Percentiles rank a stretch among this genome's conserved stretches.
Evolutionary conservation across 1,284 basidiomycete species (phyloP).

Genomic region (Fomitopsis schrenkii): DNA sequence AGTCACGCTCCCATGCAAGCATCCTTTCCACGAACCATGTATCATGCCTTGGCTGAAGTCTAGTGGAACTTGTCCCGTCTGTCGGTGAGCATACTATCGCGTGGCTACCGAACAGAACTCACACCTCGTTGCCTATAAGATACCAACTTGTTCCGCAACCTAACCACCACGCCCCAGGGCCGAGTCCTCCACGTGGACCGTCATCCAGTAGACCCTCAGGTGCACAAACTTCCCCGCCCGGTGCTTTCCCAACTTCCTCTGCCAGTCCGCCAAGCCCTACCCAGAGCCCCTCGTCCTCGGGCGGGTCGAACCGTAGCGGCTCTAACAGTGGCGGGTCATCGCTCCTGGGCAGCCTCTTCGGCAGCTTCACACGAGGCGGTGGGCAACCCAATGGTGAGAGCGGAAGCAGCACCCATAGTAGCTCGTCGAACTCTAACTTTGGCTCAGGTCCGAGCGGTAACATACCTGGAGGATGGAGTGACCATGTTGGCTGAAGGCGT

Average conservation of each 20-base stretch:
- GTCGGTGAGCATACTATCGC: conserved; percentile 46
- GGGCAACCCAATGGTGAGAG: background rate
- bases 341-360: conserved; percentile 16
- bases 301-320: background rate
- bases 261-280: background rate
- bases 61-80: conserved; percentile 83
- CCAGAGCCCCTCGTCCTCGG: background rate
- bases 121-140: conserved; percentile 25
- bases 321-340: background rate
- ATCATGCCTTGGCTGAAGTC: conserved; percentile 81
- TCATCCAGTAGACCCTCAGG: background rate
- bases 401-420: background rate
- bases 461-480: conserved; percentile 18
- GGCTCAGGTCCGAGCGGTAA: background rate
- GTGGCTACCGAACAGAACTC: background rate
- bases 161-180: conserved; percentile 20
- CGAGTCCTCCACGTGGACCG: conserved; percentile 11
- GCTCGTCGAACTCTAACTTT: background rate
- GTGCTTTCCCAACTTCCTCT: background rate
- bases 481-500: conserved; percentile 14
- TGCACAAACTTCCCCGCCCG: background rate
- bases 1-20: conserved; percentile 73
- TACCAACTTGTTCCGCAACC: conserved; percentile 53
- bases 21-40: conserved; percentile 78
- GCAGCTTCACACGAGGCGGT: conserved; percentile 5